phyloP scores from a whole-genome alignment of 2,329 filamentous ascomycete genomes.

The Fonsecaea monophora region DNA sequence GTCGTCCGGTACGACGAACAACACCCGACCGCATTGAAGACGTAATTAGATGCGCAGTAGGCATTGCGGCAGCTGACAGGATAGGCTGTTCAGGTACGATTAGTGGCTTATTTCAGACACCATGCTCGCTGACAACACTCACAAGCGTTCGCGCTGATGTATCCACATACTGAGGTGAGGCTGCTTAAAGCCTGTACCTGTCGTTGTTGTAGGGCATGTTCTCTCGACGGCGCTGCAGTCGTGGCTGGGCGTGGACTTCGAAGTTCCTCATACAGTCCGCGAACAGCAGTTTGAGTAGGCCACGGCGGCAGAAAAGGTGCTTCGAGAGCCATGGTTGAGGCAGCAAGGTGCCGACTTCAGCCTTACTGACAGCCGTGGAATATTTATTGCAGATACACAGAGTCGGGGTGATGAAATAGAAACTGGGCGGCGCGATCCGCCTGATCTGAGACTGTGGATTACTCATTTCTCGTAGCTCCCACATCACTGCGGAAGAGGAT shows the following conservation, averaged over 20 bases:
- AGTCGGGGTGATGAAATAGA: background rate
- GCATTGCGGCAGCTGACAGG: background rate
- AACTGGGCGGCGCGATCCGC: background rate
- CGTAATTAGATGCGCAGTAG: background rate
- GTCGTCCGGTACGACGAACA: background rate
- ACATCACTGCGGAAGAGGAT: too few species aligned
- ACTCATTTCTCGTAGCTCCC: too few species aligned
- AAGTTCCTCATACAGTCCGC: background rate
- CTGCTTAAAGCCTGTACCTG: background rate
- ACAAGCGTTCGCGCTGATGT: slow-evolving; percentile 9
- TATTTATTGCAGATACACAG: background rate
- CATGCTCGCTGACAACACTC: background rate
- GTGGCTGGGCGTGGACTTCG: background rate
- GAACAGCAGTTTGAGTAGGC: background rate
- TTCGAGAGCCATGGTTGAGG: background rate
- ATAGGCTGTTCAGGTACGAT: background rate
- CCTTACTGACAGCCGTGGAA: background rate
- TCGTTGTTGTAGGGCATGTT: background rate
- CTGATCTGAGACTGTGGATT: too few species aligned
- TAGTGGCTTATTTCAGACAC: background rate
- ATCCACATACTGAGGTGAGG: slow-evolving; percentile 11
- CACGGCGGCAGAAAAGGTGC: background rate
- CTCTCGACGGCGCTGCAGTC: background rate
- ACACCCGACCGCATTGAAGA: background rate
- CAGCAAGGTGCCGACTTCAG: background rate